Conservation (phyloP, 192 early-diverging fungal genomes). For the Jimgerdemannia flammicorona region DNA sequence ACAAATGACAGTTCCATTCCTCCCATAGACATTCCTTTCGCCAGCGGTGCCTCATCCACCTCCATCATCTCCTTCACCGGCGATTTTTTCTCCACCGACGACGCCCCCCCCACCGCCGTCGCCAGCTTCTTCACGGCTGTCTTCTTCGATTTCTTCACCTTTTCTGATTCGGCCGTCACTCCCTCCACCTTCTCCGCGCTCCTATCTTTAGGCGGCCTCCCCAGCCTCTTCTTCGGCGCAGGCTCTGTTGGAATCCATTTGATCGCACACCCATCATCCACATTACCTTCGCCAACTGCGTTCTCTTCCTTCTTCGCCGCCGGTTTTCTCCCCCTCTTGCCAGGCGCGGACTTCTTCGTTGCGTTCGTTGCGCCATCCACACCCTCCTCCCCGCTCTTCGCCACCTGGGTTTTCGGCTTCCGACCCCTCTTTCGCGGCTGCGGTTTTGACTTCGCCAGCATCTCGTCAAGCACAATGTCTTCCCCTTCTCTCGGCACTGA, state of each 20-base stretch:
- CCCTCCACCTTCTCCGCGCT: background rate
- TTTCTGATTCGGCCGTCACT: background rate
- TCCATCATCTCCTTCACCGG: background rate
- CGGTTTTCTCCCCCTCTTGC: background rate
- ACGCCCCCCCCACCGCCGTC: too few relatives aligned
- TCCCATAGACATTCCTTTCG: background rate
- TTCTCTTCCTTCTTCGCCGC: background rate
- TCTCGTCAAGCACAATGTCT: background rate
- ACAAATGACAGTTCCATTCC: background rate
- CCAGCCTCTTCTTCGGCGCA: too few relatives aligned
- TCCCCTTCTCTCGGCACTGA: background rate
- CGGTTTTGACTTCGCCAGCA: background rate
- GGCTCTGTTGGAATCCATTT: too few relatives aligned
- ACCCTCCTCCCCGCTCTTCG: background rate
- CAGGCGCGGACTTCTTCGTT: background rate
- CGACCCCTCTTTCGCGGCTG: background rate
- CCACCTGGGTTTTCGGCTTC: background rate
- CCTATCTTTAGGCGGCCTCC: too few relatives aligned
- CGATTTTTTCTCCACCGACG: background rate
- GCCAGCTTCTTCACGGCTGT: background rate
- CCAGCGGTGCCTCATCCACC: background rate
- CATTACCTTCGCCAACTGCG: too few relatives aligned
- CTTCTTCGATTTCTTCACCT: background rate
- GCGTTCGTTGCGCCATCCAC: background rate
- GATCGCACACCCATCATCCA: too few relatives aligned